A percentile compares a stretch with the other conserved stretches of the same genome.
phyloP scores from a whole-genome alignment of 371 early-diverging fungal species.

The Rhizopus microsporus region DNA sequence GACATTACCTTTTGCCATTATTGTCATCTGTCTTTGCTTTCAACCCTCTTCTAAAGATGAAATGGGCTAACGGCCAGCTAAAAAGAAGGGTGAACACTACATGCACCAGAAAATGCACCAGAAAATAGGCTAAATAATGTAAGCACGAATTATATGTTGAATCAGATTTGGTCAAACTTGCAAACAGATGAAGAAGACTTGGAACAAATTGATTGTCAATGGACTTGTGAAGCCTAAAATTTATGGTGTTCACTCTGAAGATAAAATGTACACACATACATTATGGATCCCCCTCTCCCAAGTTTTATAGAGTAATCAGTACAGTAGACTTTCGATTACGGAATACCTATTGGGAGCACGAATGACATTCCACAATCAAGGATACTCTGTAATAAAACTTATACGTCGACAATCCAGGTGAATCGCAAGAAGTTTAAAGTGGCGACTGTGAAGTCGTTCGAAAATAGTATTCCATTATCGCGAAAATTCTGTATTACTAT shows the following conservation, averaged over 20 bases:
- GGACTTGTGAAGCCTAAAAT: conserved; percentile 14
- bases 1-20: conserved; percentile 16
- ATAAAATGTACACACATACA: conserved; percentile 11
- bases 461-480: no score
- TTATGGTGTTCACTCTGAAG: conserved; percentile 22
- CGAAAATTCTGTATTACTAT: no score
- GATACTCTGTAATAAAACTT: no score
- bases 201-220: conserved; percentile 14
- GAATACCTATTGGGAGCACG: no score
- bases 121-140: not conserved
- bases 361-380: no score
- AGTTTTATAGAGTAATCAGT: conserved; percentile 20
- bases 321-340: no score
- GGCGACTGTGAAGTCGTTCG: no score
- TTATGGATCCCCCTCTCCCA: conserved; percentile 20
- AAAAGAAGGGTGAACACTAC: no score
- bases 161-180: conserved; percentile 19
- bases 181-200: conserved; percentile 16
- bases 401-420: no score
- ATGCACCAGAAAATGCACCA: no score
- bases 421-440: no score
- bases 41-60: conserved; percentile 10
- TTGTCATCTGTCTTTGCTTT: conserved; percentile 15
- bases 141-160: conserved; percentile 17
- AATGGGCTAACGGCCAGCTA: conserved; percentile 21